Conservation (phyloP, 2,329 filamentous ascomycete genomes). For the Fonsecaea multimorphosa region DNA sequence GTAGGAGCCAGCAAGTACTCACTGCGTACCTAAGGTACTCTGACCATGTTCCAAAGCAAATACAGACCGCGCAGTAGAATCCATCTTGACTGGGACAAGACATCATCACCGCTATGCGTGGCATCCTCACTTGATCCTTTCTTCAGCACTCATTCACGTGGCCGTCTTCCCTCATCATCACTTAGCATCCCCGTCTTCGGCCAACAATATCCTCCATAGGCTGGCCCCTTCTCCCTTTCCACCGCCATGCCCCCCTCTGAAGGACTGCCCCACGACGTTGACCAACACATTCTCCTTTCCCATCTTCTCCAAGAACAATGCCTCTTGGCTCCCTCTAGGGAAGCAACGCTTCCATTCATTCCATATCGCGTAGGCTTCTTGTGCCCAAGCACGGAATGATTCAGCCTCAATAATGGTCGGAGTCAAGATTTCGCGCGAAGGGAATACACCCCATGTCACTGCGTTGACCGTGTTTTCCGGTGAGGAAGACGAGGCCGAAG, state of each 20-base stretch:
- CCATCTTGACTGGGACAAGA: conserved; percentile 3
- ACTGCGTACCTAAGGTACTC: too few species aligned
- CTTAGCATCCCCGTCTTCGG: neutral
- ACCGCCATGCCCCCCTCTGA: conserved; percentile 48
- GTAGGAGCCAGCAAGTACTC: too few species aligned
- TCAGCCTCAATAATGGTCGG: conserved; percentile 97
- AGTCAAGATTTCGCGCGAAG: conserved; percentile 92
- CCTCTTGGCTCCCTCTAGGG: conserved; percentile 72
- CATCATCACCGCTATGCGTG: neutral
- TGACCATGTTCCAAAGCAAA: neutral
- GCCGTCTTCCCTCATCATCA: neutral
- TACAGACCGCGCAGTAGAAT: neutral
- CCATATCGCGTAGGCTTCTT: conserved; percentile 97
- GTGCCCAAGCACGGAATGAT: conserved; percentile 89
- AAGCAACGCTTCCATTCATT: conserved; percentile 91
- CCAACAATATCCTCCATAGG: conserved; percentile 38
- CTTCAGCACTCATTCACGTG: too few species aligned
- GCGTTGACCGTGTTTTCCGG: conserved; percentile 74
- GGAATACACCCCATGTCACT: conserved; percentile 96
- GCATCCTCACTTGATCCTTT: neutral
- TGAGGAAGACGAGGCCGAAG: conserved; percentile 29
- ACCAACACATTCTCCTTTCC: conserved; percentile 82
- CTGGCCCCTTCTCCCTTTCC: conserved; percentile 37
- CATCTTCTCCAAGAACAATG: conserved; percentile 71
- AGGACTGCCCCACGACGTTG: conserved; percentile 64